Evolutionary conservation across 495 filamentous ascomycete genomes (phyloP).

Genomic region (Tuber umbilicatum): DNA sequence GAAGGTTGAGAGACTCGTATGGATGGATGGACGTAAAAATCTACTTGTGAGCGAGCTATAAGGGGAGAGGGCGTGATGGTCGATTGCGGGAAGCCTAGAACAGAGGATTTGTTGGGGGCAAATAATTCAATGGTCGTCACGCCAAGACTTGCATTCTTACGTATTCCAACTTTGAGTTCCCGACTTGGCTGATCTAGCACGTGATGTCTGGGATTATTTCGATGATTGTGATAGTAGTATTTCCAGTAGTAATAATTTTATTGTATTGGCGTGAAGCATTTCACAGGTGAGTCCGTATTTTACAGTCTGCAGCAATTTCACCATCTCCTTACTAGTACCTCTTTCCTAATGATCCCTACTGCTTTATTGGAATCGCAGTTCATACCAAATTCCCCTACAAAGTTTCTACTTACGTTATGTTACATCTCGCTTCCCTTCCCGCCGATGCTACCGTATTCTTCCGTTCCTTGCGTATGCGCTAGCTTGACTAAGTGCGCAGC

Average conservation of each 20-base stretch:
- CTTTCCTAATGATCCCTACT: background rate
- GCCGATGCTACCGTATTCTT: background rate
- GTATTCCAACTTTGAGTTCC: background rate
- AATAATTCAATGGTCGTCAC: background rate
- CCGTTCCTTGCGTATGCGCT: background rate
- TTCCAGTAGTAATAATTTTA: too few species aligned
- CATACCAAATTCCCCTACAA: background rate
- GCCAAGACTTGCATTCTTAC: background rate
- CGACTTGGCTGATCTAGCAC: background rate
- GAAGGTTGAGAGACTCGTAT: background rate
- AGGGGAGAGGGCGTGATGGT: conserved; percentile 12
- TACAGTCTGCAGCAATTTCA: background rate
- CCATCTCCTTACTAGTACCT: background rate
- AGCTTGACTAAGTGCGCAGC: background rate
- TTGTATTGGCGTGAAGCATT: background rate
- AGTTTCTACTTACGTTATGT: background rate
- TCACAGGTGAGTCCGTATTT: background rate
- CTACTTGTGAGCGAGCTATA: conserved; percentile 12
- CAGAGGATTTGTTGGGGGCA: background rate
- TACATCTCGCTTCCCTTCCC: background rate
- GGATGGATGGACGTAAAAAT: background rate
- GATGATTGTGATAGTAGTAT: background rate
- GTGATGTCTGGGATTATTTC: background rate
- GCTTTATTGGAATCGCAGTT: background rate
- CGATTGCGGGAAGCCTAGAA: background rate